These are phyloP conservation scores for Dichotomocladium elegans DNA, from an alignment of 371 early-diverging fungal genomes.

Conservation along the genomic window DNA sequence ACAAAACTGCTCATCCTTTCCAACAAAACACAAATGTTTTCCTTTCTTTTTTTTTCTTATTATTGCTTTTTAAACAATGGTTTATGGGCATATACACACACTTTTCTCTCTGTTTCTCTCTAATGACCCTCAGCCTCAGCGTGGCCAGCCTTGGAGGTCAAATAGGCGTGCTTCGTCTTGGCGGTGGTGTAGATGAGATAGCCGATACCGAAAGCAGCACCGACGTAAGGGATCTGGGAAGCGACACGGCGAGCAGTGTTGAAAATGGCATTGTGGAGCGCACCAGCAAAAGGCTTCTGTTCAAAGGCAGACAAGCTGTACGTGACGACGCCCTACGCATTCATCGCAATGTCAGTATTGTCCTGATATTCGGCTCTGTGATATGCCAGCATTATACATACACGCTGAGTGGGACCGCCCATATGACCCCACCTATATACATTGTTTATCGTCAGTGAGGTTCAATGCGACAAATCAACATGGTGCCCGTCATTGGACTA, in stretches of 20 bases:
- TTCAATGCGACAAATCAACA: background rate
- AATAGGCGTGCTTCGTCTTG: conserved; percentile 62
- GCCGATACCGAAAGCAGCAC: conserved; percentile 59
- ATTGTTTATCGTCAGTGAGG: background rate
- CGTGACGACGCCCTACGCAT: conserved; percentile 60
- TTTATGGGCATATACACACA: too few species aligned
- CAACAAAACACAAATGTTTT: too few species aligned
- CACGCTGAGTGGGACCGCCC: conserved; percentile 69
- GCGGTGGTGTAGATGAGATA: conserved; percentile 63
- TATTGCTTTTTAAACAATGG: too few species aligned
- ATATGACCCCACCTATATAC: conserved; percentile 71
- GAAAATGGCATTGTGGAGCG: conserved; percentile 68
- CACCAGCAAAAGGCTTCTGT: conserved; percentile 76
- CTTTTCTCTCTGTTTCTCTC: too few species aligned
- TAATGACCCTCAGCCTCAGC: conserved; percentile 33
- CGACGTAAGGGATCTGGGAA: conserved; percentile 72
- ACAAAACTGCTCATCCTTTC: too few species aligned
- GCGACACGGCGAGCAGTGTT: conserved; percentile 74
- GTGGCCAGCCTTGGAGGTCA: conserved; percentile 72
- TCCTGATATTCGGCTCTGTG: too few species aligned
- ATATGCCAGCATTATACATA: conserved; percentile 9
- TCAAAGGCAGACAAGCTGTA: conserved; percentile 79
- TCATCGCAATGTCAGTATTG: background rate
- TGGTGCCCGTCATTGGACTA: background rate
- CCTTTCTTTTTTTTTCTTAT: too few species aligned